Percentiles rank a stretch among this genome's conserved stretches.
These are phyloP conservation scores for Colletotrichum sp. DNA, from an alignment of 2,329 filamentous ascomycete species.

Conservation along the genomic window DNA sequence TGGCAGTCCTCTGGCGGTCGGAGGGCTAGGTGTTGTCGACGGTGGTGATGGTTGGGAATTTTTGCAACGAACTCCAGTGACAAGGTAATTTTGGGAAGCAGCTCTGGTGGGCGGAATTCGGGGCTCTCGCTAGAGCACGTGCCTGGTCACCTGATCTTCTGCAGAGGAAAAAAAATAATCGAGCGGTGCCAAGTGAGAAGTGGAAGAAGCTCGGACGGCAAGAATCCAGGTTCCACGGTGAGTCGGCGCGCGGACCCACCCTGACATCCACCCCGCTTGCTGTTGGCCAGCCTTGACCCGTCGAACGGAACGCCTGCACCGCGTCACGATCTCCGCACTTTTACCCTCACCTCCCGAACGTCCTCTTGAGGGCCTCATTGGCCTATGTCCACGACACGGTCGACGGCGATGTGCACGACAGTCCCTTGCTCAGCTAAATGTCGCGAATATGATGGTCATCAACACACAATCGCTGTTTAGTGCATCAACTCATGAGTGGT, in stretches of 20 bases:
- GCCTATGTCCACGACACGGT: not conserved
- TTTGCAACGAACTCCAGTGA: not conserved
- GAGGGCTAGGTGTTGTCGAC: constrained; percentile 23
- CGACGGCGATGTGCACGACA: not conserved
- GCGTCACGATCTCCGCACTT: constrained; percentile 20
- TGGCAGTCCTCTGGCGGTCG: constrained; percentile 30
- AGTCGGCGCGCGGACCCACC: not conserved
- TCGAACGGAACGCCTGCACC: not conserved
- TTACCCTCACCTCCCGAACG: constrained; percentile 14
- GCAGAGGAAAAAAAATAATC: not conserved
- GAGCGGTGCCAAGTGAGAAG: not conserved
- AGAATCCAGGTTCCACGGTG: not conserved
- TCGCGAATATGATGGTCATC: not conserved
- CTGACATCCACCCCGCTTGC: not conserved
- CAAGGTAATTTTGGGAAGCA: constrained; percentile 5
- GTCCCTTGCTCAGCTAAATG: not conserved
- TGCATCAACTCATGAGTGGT: not conserved
- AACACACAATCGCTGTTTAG: not conserved
- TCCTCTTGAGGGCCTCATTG: not conserved
- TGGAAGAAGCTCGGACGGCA: not conserved
- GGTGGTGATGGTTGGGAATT: constrained; percentile 19
- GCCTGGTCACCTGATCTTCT: not conserved
- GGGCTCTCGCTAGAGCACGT: constrained; percentile 12
- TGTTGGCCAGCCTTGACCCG: constrained; percentile 3
- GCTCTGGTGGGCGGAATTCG: not conserved